A percentile compares a stretch with the other conserved stretches of the same genome.
These are phyloP conservation scores for Wallacemonas sp. DNA, from an alignment of 208 protist genomes.

Conservation along the genomic window DNA sequence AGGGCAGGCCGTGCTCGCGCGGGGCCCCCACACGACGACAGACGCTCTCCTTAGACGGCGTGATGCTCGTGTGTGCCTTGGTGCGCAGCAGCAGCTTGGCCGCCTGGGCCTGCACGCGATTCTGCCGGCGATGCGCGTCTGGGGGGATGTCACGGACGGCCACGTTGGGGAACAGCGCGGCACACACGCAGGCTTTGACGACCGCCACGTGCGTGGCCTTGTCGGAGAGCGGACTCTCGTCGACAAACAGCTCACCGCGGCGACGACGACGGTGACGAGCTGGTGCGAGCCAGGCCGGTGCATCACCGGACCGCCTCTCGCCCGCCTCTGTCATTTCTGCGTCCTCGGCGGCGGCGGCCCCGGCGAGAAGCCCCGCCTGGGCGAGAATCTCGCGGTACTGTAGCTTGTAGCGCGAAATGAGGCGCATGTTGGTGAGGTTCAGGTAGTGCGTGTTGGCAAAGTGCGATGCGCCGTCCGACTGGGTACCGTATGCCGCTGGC, in stretches of 20 bases:
- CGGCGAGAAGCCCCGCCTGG: conserved; percentile 48
- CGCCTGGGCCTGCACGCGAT: background rate
- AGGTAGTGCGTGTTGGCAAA: conserved; percentile 71
- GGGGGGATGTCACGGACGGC: conserved; percentile 64
- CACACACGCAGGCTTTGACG: conserved; percentile 86
- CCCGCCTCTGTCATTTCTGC: background rate
- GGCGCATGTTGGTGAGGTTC: conserved; percentile 43
- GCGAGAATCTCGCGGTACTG: conserved; percentile 83
- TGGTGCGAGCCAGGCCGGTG: background rate
- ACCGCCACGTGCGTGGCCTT: conserved; percentile 66
- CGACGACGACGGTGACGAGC: conserved; percentile 1
- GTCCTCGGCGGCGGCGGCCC: background rate
- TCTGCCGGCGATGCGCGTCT: conserved; percentile 12
- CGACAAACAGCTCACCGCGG: conserved; percentile 45
- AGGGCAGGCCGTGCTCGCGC: conserved; percentile 22
- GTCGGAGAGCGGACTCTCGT: conserved; percentile 62
- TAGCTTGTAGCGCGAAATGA: conserved; percentile 86
- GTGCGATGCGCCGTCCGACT: conserved; percentile 28
- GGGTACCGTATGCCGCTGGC: background rate
- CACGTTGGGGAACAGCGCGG: conserved; percentile 84
- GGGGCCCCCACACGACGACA: conserved; percentile 66
- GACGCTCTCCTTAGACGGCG: conserved; percentile 78
- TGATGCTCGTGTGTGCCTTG: conserved; percentile 43
- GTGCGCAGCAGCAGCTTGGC: conserved; percentile 66
- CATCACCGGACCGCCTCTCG: background rate